These are phyloP conservation scores for Phytophthora citricola DNA, from an alignment of 352 stramenopile genomes.

Conservation along the genomic window DNA sequence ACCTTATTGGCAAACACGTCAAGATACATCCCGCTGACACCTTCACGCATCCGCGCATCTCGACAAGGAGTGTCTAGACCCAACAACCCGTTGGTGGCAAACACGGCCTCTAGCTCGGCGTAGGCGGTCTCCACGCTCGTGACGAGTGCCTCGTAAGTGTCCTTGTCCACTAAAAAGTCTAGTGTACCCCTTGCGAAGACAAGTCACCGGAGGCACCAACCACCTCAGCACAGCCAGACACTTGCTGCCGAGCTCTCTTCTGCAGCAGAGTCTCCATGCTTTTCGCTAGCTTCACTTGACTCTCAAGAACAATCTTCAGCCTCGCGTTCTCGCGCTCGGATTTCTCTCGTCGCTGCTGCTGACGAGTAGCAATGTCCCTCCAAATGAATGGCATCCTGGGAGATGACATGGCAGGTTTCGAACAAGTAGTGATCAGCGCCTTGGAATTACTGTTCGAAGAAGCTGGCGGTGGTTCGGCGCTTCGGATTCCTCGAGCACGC, in stretches of 20 bases:
- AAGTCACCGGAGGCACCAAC: constrained; percentile 19
- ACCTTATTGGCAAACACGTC: constrained; percentile 48
- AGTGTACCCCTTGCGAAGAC: constrained; percentile 28
- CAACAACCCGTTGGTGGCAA: constrained; percentile 38
- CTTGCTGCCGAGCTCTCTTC: constrained; percentile 42
- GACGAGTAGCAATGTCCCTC: constrained; percentile 51
- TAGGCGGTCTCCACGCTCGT: constrained; percentile 41
- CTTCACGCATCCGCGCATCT: constrained; percentile 41
- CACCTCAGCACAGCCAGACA: constrained; percentile 37
- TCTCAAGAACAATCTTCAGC: constrained; percentile 52
- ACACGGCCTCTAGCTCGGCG: constrained; percentile 33
- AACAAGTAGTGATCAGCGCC: constrained; percentile 3
- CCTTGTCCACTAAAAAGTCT: constrained; percentile 40
- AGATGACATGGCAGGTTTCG: constrained; percentile 5
- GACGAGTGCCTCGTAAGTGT: constrained; percentile 40
- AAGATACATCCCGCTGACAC: constrained; percentile 38
- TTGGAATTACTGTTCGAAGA: background rate
- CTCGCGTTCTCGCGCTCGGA: constrained; percentile 59
- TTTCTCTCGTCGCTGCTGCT: constrained; percentile 49
- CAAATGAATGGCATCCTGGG: constrained; percentile 36
- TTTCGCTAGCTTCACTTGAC: constrained; percentile 58
- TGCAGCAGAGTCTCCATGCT: constrained; percentile 56
- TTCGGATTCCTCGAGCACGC: constrained; percentile 11
- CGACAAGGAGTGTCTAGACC: constrained; percentile 28
- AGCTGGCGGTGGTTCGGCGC: constrained; percentile 8